Conservation (phyloP, 2,329 filamentous ascomycete species). For the Epichloe bromicola region DNA sequence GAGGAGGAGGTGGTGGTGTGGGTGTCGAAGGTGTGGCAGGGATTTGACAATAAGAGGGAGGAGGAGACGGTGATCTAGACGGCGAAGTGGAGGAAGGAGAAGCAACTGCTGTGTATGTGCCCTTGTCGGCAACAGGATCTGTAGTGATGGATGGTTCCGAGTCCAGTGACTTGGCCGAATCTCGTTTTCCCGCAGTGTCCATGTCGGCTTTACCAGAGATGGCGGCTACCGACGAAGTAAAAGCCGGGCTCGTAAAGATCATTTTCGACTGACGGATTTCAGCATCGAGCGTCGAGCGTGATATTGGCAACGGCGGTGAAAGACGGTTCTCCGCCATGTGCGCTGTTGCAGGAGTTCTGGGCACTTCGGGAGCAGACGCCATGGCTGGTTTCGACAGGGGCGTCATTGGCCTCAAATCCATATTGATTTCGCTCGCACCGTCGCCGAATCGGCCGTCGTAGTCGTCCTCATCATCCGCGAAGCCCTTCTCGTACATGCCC, state of each 20-base stretch:
- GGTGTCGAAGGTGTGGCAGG: not conserved
- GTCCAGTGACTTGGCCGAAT: slow-evolving; percentile 37
- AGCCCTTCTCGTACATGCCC: slow-evolving; percentile 55
- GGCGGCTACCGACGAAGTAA: slow-evolving; percentile 26
- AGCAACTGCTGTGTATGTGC: not conserved
- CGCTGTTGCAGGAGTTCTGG: slow-evolving; percentile 1
- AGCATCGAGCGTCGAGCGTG: slow-evolving; percentile 20
- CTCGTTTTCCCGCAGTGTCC: slow-evolving; percentile 27
- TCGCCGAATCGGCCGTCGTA: slow-evolving; percentile 17
- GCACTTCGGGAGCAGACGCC: not conserved
- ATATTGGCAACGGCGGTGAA: slow-evolving; percentile 9
- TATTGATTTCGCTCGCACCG: slow-evolving; percentile 1
- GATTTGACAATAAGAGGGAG: not conserved
- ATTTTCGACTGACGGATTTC: slow-evolving; percentile 28
- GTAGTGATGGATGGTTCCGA: slow-evolving; percentile 19
- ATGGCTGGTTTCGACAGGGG: slow-evolving; percentile 5
- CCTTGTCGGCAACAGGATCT: slow-evolving; percentile 9
- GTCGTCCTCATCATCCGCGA: slow-evolving; percentile 32
- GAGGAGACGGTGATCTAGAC: not conserved
- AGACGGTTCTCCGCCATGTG: slow-evolving; percentile 9
- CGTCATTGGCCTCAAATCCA: slow-evolving; percentile 4
- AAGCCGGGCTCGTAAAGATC: slow-evolving; percentile 26
- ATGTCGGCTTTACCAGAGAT: slow-evolving; percentile 19
- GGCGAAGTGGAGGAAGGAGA: slow-evolving; percentile 6
- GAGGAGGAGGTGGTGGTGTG: slow-evolving; percentile 5